Percentiles rank a stretch among this genome's conserved stretches.
Evolutionary conservation across 257 asterid species (phyloP).

Genomic region (Salvia splendens): DNA sequence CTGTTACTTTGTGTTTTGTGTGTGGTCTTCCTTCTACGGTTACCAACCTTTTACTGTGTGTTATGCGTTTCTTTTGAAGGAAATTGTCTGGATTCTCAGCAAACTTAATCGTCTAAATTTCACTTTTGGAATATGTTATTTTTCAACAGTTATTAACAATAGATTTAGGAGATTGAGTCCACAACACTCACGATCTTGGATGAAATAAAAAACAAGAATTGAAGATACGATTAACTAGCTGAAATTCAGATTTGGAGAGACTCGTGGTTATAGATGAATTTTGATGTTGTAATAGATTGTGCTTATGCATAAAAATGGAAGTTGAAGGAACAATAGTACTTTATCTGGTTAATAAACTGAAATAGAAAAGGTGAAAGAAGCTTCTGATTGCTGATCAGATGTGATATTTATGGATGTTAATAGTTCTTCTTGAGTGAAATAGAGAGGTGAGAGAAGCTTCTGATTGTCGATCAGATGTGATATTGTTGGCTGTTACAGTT

Average conservation of each 20-base stretch:
- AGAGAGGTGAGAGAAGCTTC: background rate
- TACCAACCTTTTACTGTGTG: background rate
- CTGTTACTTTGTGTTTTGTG: background rate
- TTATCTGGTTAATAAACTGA: background rate
- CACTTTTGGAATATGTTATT: background rate
- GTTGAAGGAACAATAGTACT: no score
- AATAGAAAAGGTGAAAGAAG: background rate
- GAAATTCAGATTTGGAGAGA: constrained; percentile 11
- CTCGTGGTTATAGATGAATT: background rate
- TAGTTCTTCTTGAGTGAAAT: no score
- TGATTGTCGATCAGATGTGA: constrained; percentile 1
- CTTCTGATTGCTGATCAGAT: no score
- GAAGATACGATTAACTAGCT: constrained; percentile 12
- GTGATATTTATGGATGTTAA: no score
- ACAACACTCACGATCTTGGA: no score
- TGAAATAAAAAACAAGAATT: background rate
- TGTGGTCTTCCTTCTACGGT: background rate
- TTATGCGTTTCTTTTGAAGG: constrained; percentile 10
- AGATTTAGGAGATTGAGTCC: no score
- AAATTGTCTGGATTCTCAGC: background rate
- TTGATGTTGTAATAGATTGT: background rate
- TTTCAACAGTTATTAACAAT: background rate
- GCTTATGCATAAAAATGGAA: background rate
- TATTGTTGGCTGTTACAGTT: background rate
- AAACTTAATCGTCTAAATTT: background rate